phyloP scores from a whole-genome alignment of 176 grass and related monocot genomes.

The Miscanthus lutarioriparius region DNA sequence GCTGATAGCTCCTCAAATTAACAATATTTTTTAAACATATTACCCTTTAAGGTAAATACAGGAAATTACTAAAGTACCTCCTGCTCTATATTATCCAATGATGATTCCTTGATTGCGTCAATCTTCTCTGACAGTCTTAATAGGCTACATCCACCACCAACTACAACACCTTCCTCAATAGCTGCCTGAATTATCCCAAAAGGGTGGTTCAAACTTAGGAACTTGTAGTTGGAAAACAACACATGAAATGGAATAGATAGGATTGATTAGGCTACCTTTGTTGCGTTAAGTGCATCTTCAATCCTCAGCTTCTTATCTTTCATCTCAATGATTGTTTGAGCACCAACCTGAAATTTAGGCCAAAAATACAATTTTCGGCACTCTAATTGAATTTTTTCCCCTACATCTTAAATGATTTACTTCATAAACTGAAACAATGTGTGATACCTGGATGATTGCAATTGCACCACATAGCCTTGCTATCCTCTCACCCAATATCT shows the following conservation, averaged over 20 bases:
- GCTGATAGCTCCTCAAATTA: neutral
- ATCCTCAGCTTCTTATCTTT: conserved; percentile 98
- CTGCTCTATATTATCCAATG: conserved; percentile 79
- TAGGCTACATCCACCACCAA: conserved; percentile 92
- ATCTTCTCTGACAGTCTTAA: conserved; percentile 86
- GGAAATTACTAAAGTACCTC: conserved; percentile 45
- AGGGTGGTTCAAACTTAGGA: neutral
- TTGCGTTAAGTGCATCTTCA: conserved; percentile 94
- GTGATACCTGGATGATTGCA: conserved; percentile 85
- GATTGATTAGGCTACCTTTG: conserved; percentile 57
- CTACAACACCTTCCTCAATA: conserved; percentile 96
- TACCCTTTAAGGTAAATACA: conserved; percentile 12
- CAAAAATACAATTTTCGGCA: conserved; percentile 24
- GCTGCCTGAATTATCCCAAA: conserved; percentile 61
- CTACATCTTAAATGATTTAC: neutral
- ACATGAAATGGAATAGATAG: conserved; percentile 10
- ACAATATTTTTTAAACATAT: neutral
- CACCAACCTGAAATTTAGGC: conserved; percentile 70
- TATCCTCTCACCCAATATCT: conserved; percentile 87
- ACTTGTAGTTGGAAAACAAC: conserved; percentile 17
- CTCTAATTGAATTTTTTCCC: neutral
- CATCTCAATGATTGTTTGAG: conserved; percentile 87
- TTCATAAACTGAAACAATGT: conserved; percentile 11
- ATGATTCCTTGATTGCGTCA: conserved; percentile 69
- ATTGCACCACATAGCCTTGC: conserved; percentile 80